A percentile compares a stretch with the other conserved stretches of the same genome.
Evolutionary conservation across 2,329 filamentous ascomycete genomes (phyloP).

Genomic region (Dothiorella sarmentorum): DNA sequence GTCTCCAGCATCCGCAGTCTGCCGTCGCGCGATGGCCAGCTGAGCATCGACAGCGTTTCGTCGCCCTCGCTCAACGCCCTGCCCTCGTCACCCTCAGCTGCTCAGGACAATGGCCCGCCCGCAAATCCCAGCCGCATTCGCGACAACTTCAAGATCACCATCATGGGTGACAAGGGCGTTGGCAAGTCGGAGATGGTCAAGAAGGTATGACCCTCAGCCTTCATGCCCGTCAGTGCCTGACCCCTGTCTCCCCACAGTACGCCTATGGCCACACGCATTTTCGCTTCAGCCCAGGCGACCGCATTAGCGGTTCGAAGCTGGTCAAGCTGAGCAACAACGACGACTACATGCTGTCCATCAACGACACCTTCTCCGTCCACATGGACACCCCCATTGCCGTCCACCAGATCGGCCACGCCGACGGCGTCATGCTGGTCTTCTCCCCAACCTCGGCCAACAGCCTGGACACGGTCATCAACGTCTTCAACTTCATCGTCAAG

Average conservation of each 20-base stretch:
- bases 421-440: constrained; percentile 10
- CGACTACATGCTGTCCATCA: constrained; percentile 12
- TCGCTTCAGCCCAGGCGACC: constrained; percentile 10
- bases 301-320: constrained; percentile 8
- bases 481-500: constrained; percentile 10
- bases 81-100: not conserved
- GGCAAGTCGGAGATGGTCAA: constrained; percentile 9
- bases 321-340: constrained; percentile 7
- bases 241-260: not conserved
- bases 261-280: constrained; percentile 10
- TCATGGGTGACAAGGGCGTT: constrained; percentile 1
- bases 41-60: constrained; percentile 7
- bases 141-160: constrained; percentile 14
- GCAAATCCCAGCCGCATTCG: constrained; percentile 12
- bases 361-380: constrained; percentile 14
- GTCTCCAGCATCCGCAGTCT: constrained; percentile 12
- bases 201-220: not conserved
- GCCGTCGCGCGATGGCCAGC: constrained; percentile 12
- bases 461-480: constrained; percentile 8
- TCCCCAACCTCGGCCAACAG: not conserved
- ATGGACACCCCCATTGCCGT: constrained; percentile 7
- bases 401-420: constrained; percentile 12
- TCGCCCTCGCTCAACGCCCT: not conserved
- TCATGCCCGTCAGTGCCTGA: not conserved
- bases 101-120: constrained; percentile 1